phyloP scores from a whole-genome alignment of 1,284 basidiomycete species.

The Leccinum angustisporum region DNA sequence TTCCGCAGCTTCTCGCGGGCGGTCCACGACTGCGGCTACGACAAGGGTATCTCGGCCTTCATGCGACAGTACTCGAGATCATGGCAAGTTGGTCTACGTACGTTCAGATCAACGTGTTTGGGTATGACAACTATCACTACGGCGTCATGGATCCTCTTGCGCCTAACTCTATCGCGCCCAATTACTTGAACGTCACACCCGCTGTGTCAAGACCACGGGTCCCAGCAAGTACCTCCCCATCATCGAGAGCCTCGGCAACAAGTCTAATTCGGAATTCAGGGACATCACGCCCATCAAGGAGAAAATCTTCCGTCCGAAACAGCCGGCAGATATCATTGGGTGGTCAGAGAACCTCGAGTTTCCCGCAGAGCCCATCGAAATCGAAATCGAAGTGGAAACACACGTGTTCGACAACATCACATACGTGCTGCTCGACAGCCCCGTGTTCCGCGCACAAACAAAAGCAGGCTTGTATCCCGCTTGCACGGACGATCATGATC shows the following conservation, averaged over 20 bases:
- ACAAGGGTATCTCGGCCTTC: constrained; percentile 70
- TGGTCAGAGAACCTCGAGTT: constrained; percentile 95
- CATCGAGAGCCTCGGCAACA: constrained; percentile 62
- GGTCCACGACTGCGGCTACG: constrained; percentile 88
- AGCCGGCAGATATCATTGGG: constrained; percentile 70
- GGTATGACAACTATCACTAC: constrained; percentile 87
- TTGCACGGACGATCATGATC: constrained; percentile 93
- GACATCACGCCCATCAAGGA: constrained; percentile 55
- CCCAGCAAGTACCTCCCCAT: constrained; percentile 78
- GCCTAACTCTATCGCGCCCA: constrained; percentile 81
- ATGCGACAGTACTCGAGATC: constrained; percentile 76
- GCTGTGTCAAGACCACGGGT: constrained; percentile 71
- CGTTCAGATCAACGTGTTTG: constrained; percentile 86
- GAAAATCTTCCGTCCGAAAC: constrained; percentile 63
- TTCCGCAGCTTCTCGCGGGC: constrained; percentile 83
- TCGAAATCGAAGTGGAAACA: constrained; percentile 93
- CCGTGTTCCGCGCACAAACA: constrained; percentile 64
- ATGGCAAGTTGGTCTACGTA: constrained; percentile 87
- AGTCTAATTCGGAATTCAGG: constrained; percentile 62
- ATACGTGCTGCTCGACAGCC: constrained; percentile 58
- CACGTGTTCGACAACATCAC: constrained; percentile 92
- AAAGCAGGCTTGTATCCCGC: constrained; percentile 93
- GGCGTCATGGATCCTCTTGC: constrained; percentile 87
- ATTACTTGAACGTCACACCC: constrained; percentile 90
- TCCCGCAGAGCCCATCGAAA: constrained; percentile 89